These are phyloP conservation scores for Hypoxylon intermedium DNA, from an alignment of 495 filamentous ascomycete genomes.

Conservation along the genomic window DNA sequence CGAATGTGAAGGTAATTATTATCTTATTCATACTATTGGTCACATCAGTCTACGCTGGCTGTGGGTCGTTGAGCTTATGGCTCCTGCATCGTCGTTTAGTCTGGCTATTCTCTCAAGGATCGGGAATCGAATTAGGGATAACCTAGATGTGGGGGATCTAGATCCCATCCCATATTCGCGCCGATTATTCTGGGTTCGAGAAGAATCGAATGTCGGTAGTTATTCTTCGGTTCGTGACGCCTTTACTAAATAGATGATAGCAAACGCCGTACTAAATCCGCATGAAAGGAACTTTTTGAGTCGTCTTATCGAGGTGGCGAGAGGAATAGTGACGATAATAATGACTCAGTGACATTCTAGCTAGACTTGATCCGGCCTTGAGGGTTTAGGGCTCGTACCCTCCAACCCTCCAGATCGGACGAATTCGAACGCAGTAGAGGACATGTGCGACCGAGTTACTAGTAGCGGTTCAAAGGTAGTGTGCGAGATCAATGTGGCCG, in stretches of 20 bases:
- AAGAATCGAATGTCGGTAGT: too few species aligned
- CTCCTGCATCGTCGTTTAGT: background rate
- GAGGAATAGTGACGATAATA: background rate
- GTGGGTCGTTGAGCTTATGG: constrained; percentile 4
- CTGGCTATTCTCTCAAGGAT: background rate
- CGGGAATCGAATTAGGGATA: constrained; percentile 5
- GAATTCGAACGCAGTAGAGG: too few species aligned
- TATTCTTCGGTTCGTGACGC: background rate
- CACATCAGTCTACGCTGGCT: background rate
- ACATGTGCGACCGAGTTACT: too few species aligned
- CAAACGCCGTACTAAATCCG: background rate
- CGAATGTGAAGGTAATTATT: constrained; percentile 5
- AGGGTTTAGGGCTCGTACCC: too few species aligned
- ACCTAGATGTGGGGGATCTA: constrained; percentile 2
- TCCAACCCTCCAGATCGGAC: too few species aligned
- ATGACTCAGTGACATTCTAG: background rate
- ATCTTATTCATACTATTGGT: constrained; percentile 3
- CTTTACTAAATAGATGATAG: too few species aligned
- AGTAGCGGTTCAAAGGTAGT: constrained; percentile 47
- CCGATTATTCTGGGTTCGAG: background rate
- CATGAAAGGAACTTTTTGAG: background rate
- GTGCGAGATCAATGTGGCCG: constrained; percentile 54
- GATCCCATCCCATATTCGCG: constrained; percentile 8
- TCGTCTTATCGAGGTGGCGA: background rate
- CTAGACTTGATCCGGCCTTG: background rate